These are phyloP conservation scores for Picea sitchensis DNA, from an alignment of 75 land plant genomes.

Conservation along the genomic window DNA sequence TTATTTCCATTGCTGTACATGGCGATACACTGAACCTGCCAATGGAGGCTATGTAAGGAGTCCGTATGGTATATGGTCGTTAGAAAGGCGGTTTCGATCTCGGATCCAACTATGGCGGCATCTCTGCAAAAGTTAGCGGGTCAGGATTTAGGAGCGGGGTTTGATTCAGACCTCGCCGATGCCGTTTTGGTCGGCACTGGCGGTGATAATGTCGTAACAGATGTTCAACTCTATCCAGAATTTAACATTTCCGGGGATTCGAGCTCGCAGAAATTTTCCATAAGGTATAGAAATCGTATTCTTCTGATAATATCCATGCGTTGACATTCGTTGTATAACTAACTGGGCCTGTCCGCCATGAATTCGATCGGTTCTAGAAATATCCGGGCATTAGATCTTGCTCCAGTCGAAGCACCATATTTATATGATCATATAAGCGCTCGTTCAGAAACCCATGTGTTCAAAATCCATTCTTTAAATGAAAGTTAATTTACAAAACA, in stretches of 20 bases:
- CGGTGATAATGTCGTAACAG: too few species aligned
- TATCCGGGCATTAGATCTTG: slow-evolving; percentile 1
- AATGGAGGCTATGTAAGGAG: not conserved
- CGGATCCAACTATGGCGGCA: not conserved
- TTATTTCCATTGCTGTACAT: not conserved
- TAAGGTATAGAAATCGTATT: not conserved
- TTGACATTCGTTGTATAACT: too few species aligned
- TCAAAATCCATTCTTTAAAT: not conserved
- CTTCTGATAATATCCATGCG: not conserved
- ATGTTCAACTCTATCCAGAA: not conserved
- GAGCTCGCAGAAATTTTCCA: not conserved
- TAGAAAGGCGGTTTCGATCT: not conserved
- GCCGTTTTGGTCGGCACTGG: not conserved
- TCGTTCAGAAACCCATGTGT: not conserved
- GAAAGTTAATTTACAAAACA: not conserved
- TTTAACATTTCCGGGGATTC: not conserved
- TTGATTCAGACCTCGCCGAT: not conserved
- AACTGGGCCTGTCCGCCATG: too few species aligned
- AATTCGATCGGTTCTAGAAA: not conserved
- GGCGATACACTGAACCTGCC: not conserved
- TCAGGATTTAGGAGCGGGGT: not conserved
- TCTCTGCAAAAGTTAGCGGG: not conserved
- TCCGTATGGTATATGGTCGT: not conserved
- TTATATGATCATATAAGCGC: too few species aligned
- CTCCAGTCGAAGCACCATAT: not conserved